Percentiles rank a stretch among this genome's conserved stretches.
Evolutionary conservation across 345 rosid species (phyloP).

Genomic region (Boechera divaricarpa): DNA sequence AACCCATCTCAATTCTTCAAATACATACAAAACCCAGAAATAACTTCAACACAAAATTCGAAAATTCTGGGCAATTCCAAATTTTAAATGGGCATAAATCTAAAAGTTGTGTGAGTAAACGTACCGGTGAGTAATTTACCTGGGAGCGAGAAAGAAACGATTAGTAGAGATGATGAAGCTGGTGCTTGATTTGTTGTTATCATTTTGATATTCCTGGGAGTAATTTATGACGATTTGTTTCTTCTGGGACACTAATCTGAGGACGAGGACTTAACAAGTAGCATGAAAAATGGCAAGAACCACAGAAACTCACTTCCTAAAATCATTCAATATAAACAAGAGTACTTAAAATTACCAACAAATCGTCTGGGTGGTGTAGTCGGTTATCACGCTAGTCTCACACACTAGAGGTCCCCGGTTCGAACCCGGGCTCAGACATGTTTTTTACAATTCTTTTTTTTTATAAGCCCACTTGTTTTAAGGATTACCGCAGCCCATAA

Average conservation of each 20-base stretch:
- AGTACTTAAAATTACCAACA: rapidly evolving
- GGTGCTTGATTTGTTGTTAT: not conserved
- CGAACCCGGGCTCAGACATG: constrained; percentile 71
- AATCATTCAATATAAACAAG: rapidly evolving
- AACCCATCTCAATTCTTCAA: not conserved
- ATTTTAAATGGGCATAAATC: not conserved
- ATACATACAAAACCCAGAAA: not conserved
- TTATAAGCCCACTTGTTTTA: not conserved
- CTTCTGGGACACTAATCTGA: not conserved
- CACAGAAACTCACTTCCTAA: not conserved
- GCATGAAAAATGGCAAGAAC: not conserved
- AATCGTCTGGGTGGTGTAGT: constrained; percentile 71
- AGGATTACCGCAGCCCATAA: not conserved
- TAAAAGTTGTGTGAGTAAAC: not conserved
- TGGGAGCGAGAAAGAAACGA: not conserved
- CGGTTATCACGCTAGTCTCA: constrained; percentile 84
- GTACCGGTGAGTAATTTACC: not conserved
- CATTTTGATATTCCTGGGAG: constrained; percentile 7
- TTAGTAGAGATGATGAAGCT: not conserved
- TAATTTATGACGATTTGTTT: constrained; percentile 32
- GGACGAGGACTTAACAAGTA: constrained; percentile 22
- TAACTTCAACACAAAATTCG: not conserved
- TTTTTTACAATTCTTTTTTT: not conserved
- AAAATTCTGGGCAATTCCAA: not conserved
- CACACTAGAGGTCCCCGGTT: constrained; percentile 79